Evolutionary conservation across 495 filamentous ascomycete genomes (phyloP), one percentile per base, ranked within the genome.

Genomic region (Hypoxylon subgilvum): DNA sequence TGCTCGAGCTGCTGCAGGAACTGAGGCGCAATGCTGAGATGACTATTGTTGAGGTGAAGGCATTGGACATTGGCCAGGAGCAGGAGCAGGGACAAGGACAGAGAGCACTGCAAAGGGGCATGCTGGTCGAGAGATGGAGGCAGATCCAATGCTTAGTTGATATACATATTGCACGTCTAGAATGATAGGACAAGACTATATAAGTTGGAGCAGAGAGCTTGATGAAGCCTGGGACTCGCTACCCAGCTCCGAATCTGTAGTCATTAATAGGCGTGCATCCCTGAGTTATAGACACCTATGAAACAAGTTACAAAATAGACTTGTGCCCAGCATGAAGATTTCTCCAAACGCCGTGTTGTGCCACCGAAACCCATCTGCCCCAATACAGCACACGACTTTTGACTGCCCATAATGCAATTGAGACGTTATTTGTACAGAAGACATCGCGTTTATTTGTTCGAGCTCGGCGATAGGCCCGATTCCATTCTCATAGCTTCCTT

Each of bases 401-500:
- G 21, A 28, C 45, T 44, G 36, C 47, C 42, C 35, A 57, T 48
- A 52, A 51, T 57, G 57, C 35, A 57, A 19, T 19, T 1, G 47
- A 32, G 17, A 13, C 9, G n/a, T 3, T 10, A 34, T 38, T 48
- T 31, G 21, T 42, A 34, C 31, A 10, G 2, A 12, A 10, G 5
- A 39, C 10, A 40, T 19, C 4, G 38, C 47, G 12, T 10, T 17
- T 14, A 57, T 34, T 18, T 57, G 16, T 30, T 16, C 9, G 51
- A 34, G 22, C 21, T 56, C 17, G 60, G 38, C 2, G 59, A 35
- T 22, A 78, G 45, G 18, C 76, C 76, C 1, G 76, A 72, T 63
- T 78, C 74, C 39, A 53, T 75, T 61, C 80, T 79, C 63, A 90
- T 79, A 47, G 86, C 82, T 42, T 85, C 79, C 57, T 78, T 84